Evolutionary conservation across 306 rosid genomes (phyloP), one percentile per base, ranked within the genome.

Genomic region (Ziziphus jujuba): DNA sequence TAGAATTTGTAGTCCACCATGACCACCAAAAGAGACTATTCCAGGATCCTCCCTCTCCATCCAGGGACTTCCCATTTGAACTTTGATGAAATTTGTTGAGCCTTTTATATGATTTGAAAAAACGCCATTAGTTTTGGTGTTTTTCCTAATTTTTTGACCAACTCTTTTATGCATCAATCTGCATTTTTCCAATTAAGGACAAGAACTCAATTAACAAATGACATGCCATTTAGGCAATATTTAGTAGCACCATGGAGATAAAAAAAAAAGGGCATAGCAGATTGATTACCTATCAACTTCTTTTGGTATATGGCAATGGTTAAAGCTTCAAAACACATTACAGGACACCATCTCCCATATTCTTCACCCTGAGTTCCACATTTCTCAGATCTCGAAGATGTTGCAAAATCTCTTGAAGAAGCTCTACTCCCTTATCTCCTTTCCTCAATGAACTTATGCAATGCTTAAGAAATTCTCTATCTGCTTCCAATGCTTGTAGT

Each of bases 341-440:
- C 57, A 82, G 59, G 19, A 72, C 59, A 77, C 70, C 67, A 57
- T 84, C 89, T 52, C 79, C 89, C 21, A 76, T 77, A 48, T 80
- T 87, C 70, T 67, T 86, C 45, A 78, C 83, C 36, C 88, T 82
- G 70, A 79, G 74, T 24, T 93, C 99, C 10, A 93, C 95, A 63
- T 72, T 87, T 81, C 95, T 83, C n/a, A 93, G 85, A 85, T 84
- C 96, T 2, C 97, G 96, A 69, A 95, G 97, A 80, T 90, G 97
- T 36, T 88, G 95, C 72, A 95, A 72, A 79, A 95, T 95, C 80
- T 95, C 95, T 78, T 86, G 91, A 67, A 91, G 96, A 79, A 91
- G 87, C 66, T 83, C 57, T 52, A 95, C 55, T 19, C 99, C 97
- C 69, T 88, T 87, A 56, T 90, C 99, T 9, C 97, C 99, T 84